phyloP scores from a whole-genome alignment of 768 basidiomycete genomes.

The Russula ochroleuca region DNA sequence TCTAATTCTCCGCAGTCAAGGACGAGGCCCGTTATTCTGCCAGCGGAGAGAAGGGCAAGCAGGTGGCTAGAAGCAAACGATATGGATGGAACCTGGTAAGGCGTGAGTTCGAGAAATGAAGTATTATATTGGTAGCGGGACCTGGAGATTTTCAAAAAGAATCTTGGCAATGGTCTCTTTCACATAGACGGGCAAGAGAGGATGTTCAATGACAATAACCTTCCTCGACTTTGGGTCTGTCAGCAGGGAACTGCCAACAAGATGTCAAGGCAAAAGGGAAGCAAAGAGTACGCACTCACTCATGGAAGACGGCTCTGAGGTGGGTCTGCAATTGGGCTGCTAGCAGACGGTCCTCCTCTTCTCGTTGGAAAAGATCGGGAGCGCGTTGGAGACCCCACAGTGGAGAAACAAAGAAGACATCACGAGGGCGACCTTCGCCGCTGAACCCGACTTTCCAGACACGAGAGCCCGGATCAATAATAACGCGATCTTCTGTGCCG shows the following conservation, averaged over 20 bases:
- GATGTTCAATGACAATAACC: constrained; percentile 88
- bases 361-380: constrained; percentile 49
- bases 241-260: constrained; percentile 65
- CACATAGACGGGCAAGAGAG: constrained; percentile 77
- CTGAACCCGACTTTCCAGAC: constrained; percentile 99
- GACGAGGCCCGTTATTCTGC: constrained; percentile 89
- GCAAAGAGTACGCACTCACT: constrained; percentile 48
- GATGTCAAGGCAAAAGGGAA: constrained; percentile 27
- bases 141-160: constrained; percentile 88
- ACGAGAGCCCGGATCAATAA: constrained; percentile 91
- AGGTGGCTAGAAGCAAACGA: constrained; percentile 90
- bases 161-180: constrained; percentile 85
- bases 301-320: constrained; percentile 75
- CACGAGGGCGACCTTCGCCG: constrained; percentile 86
- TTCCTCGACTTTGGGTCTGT: constrained; percentile 95
- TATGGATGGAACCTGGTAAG: constrained; percentile 77
- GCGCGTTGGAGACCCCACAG: constrained; percentile 63
- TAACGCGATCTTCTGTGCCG: constrained; percentile 91
- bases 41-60: constrained; percentile 77
- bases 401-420: constrained; percentile 63
- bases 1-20: constrained; percentile 92
- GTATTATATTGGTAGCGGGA: constrained; percentile 32
- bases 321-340: constrained; percentile 63
- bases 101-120: not conserved
- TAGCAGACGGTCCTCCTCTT: constrained; percentile 71